phyloP scores from a whole-genome alignment of 495 filamentous ascomycete species.

The Penicillium maclennaniae region DNA sequence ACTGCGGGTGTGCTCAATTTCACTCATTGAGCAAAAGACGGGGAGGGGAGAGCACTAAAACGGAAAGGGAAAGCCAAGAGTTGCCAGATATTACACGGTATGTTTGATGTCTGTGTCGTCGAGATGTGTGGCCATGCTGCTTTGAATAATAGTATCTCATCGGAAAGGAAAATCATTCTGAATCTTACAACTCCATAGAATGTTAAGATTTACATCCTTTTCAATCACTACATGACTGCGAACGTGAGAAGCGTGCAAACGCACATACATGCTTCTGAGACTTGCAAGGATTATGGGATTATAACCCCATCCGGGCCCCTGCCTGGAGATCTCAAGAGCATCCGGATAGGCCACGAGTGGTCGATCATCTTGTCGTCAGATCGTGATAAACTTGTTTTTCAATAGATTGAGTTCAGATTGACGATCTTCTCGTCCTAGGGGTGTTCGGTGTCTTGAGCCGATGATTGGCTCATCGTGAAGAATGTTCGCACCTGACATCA shows the following conservation, averaged over 20 bases:
- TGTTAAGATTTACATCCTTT: background rate
- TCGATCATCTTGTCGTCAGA: too few species aligned
- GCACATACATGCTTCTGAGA: background rate
- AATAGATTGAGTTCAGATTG: too few species aligned
- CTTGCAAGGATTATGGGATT: too few species aligned
- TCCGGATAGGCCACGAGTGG: background rate
- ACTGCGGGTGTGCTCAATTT: too few species aligned
- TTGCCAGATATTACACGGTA: too few species aligned
- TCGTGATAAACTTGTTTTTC: too few species aligned
- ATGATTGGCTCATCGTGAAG: conserved; percentile 21
- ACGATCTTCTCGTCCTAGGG: too few species aligned
- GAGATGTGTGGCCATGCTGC: background rate
- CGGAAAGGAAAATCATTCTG: too few species aligned
- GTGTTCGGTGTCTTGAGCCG: background rate
- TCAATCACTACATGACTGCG: background rate
- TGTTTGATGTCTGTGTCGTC: background rate
- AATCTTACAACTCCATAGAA: background rate
- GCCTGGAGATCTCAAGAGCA: background rate
- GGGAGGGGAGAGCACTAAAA: too few species aligned
- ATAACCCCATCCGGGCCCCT: background rate
- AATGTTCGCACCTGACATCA: conserved; percentile 21
- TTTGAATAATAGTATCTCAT: too few species aligned
- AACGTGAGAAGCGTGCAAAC: background rate
- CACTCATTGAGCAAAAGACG: too few species aligned
- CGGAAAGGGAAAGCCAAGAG: too few species aligned